Conservation (phyloP, 2,329 filamentous ascomycete species). For the Gliomastix tumulicola region DNA sequence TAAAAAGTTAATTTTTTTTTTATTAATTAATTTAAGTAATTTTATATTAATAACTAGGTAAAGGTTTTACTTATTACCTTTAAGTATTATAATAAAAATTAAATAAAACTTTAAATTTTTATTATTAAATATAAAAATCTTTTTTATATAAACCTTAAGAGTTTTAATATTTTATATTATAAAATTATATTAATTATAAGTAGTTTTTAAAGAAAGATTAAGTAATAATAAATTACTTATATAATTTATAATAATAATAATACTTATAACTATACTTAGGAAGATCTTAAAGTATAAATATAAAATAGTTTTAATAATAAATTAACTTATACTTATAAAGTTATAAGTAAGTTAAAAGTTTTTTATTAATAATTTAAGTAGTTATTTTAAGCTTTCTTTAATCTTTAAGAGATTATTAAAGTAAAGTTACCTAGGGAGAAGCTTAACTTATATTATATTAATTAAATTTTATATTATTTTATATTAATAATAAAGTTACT, state of each 20-base stretch:
- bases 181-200: neutral
- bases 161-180: neutral
- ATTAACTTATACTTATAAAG: too few species aligned
- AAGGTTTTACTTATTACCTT: neutral
- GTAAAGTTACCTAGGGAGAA: neutral
- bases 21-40: neutral
- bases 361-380: slow-evolving; percentile 1
- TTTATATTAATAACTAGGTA: neutral
- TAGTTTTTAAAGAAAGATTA: neutral
- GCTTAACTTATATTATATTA: too few species aligned
- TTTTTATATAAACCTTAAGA: slow-evolving; percentile 1
- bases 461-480: too few species aligned
- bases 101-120: neutral
- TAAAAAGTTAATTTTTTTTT: neutral
- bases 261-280: neutral
- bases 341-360: neutral
- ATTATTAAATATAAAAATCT: slow-evolving; percentile 1
- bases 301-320: too few species aligned
- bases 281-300: neutral
- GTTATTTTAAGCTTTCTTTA: slow-evolving; percentile 1
- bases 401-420: slow-evolving; percentile 1
- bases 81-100: neutral
- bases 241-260: slow-evolving; percentile 2
- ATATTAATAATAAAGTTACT: too few species aligned
- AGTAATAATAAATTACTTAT: neutral